These are phyloP conservation scores for Mucor sp. DNA, from an alignment of 371 early-diverging fungal genomes.

Conservation along the genomic window DNA sequence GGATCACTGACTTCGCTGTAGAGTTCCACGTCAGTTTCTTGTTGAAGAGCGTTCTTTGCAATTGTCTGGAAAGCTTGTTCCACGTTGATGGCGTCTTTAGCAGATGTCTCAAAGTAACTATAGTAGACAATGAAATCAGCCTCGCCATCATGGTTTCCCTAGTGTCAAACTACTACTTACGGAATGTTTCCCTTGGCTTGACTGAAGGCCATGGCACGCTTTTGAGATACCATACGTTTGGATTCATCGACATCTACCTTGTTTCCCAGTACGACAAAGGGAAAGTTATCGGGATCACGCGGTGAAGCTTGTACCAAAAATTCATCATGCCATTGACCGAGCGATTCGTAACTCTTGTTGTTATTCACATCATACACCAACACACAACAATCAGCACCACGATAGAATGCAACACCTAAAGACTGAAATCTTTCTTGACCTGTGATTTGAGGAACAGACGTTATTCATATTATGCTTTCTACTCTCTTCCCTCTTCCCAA, in stretches of 20 bases:
- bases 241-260: constrained; percentile 97
- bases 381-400: constrained; percentile 99
- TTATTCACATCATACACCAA: constrained; percentile 97
- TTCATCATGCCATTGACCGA: constrained; percentile 96
- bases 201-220: constrained; percentile 95
- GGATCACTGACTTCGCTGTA: constrained; percentile 38
- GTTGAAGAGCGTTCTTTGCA: constrained; percentile 89
- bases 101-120: constrained; percentile 79
- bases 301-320: constrained; percentile 94
- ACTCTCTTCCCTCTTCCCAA: too few species aligned
- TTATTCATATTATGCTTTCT: too few species aligned
- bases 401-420: constrained; percentile 96
- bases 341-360: constrained; percentile 89
- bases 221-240: constrained; percentile 90
- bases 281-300: constrained; percentile 92
- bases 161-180: constrained; percentile 37
- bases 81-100: constrained; percentile 96
- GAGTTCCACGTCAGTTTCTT: constrained; percentile 82
- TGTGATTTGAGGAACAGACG: too few species aligned
- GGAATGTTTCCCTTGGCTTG: constrained; percentile 93
- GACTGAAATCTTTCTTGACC: constrained; percentile 98
- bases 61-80: constrained; percentile 95
- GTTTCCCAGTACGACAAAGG: constrained; percentile 97
- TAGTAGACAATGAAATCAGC: neutral
- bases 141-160: neutral